A percentile compares a stretch with the other conserved stretches of the same genome.
Evolutionary conservation across 495 filamentous ascomycete species (phyloP).

Genomic region (Friedmanniomyces endolithicus): DNA sequence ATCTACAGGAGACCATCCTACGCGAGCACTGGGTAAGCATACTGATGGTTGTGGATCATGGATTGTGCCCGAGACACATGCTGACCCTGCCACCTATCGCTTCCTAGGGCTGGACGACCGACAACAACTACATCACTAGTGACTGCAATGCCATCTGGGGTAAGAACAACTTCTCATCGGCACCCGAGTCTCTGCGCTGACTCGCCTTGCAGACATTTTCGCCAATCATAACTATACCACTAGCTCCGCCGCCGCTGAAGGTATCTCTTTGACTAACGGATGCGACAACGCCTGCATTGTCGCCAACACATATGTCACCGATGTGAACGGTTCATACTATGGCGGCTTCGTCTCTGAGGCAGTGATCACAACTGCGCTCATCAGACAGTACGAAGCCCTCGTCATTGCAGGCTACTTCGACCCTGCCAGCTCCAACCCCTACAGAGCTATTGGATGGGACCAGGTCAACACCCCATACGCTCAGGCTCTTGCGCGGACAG

Average conservation of each 20-base stretch:
- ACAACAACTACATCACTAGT: conserved; percentile 22
- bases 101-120: background rate
- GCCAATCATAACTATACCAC: conserved; percentile 14
- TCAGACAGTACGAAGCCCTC: conserved; percentile 44
- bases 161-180: background rate
- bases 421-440: conserved; percentile 30
- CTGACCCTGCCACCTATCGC: conserved; percentile 19
- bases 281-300: conserved; percentile 25
- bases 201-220: background rate
- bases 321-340: conserved; percentile 38
- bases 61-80: too few relatives aligned
- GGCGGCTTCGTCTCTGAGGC: conserved; percentile 37
- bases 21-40: conserved; percentile 19
- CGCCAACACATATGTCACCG: conserved; percentile 1
- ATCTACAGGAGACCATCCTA: conserved; percentile 15
- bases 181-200: background rate
- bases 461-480: conserved; percentile 41
- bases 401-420: conserved; percentile 51
- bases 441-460: conserved; percentile 40
- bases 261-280: conserved; percentile 29
- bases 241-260: conserved; percentile 6
- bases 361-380: conserved; percentile 30
- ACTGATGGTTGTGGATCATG: too few relatives aligned
- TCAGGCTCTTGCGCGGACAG: conserved; percentile 44
- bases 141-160: conserved; percentile 19